Conservation (phyloP, 1,139 yeast species). For the Yamadazyma sp. region DNA sequence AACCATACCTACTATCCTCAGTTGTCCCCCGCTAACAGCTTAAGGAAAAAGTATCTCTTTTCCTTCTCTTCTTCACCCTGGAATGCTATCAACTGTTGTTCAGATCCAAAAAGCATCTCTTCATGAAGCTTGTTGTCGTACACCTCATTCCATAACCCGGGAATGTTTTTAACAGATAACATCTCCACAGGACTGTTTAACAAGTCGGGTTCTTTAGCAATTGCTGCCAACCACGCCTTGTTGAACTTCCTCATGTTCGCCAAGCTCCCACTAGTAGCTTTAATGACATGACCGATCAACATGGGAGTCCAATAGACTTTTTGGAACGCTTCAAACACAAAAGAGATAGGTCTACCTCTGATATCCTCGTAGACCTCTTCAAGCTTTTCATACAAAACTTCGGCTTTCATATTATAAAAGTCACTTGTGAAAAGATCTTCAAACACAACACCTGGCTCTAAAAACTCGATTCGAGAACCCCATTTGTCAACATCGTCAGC, state of each 20-base stretch:
- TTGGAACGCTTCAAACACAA: slow-evolving; percentile 18
- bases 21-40: slow-evolving; percentile 3
- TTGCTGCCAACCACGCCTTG: slow-evolving; percentile 8
- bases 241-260: slow-evolving; percentile 14
- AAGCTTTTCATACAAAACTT: slow-evolving; percentile 4
- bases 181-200: slow-evolving; percentile 9
- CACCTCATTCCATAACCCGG: slow-evolving; percentile 31
- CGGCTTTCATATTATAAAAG: slow-evolving; percentile 11
- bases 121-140: slow-evolving; percentile 23
- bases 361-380: slow-evolving; percentile 5
- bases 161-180: slow-evolving; percentile 13
- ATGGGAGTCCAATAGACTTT: slow-evolving; percentile 25
- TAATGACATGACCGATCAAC: slow-evolving; percentile 30
- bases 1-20: not conserved
- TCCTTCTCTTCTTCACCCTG: slow-evolving; percentile 23
- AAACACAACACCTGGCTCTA: slow-evolving; percentile 7
- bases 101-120: slow-evolving; percentile 14
- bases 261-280: slow-evolving; percentile 24
- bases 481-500: no score
- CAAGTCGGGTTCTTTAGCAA: slow-evolving; percentile 3
- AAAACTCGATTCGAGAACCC: not conserved
- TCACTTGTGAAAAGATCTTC: slow-evolving; percentile 15
- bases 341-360: slow-evolving; percentile 9
- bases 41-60: slow-evolving; percentile 24
- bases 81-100: slow-evolving; percentile 15